A percentile compares a stretch with the other conserved stretches of the same genome.
phyloP scores from a whole-genome alignment of 2,329 filamentous ascomycete genomes.

The Cladosporium sp. region DNA sequence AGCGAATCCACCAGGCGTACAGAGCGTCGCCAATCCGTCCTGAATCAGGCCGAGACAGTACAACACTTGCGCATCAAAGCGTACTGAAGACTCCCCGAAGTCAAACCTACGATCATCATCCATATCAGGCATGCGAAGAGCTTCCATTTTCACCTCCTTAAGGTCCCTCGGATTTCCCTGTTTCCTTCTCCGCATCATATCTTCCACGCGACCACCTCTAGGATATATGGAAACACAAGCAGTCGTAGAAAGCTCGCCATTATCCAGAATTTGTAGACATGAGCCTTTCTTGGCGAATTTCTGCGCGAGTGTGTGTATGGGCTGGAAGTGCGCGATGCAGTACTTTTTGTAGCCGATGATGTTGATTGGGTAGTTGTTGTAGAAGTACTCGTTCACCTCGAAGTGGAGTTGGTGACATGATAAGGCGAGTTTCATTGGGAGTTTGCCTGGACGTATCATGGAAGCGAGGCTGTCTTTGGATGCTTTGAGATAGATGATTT shows the following conservation, averaged over 20 bases:
- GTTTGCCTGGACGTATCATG: slow-evolving; percentile 9
- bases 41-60: neutral
- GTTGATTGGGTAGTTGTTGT: slow-evolving; percentile 30
- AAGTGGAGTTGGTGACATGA: slow-evolving; percentile 19
- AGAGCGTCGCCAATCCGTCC: neutral
- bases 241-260: slow-evolving; percentile 27
- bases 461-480: slow-evolving; percentile 8
- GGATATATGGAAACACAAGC: slow-evolving; percentile 27
- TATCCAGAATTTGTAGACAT: slow-evolving; percentile 27
- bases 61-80: neutral
- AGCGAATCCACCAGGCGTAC: neutral
- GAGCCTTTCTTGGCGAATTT: slow-evolving; percentile 21
- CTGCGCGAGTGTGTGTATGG: slow-evolving; percentile 18
- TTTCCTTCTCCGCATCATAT: slow-evolving; percentile 12
- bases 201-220: slow-evolving; percentile 18
- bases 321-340: slow-evolving; percentile 21
- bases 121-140: slow-evolving; percentile 6
- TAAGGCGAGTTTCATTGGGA: slow-evolving; percentile 17
- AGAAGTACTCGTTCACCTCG: slow-evolving; percentile 26
- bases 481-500: slow-evolving; percentile 28
- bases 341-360: slow-evolving; percentile 28
- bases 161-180: slow-evolving; percentile 20
- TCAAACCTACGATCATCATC: too few relatives aligned
- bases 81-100: neutral
- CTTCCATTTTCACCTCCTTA: slow-evolving; percentile 17